Percentiles rank a stretch among this genome's conserved stretches.
These are phyloP conservation scores for Trichophaea hybrida DNA, from an alignment of 2,329 filamentous ascomycete species.

Conservation along the genomic window DNA sequence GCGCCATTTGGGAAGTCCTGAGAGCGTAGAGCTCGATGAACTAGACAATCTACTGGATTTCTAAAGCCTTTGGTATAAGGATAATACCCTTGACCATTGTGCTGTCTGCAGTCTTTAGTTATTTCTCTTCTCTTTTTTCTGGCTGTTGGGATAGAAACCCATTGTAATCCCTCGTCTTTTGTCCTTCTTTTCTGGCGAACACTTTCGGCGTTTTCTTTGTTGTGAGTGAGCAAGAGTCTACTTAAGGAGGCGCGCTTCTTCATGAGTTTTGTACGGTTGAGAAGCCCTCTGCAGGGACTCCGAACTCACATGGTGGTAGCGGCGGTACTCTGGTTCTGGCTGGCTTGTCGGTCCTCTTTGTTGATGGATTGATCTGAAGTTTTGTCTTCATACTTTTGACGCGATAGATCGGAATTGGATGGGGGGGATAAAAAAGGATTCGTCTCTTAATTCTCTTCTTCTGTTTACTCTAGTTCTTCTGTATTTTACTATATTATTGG, in stretches of 20 bases:
- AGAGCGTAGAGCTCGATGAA: conserved; percentile 84
- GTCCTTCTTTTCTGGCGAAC: neutral
- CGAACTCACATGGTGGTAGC: neutral
- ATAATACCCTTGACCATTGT: neutral
- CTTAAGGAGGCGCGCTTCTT: no score
- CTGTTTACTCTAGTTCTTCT: neutral
- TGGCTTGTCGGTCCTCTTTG: neutral
- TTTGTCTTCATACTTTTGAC: neutral
- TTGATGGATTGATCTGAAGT: neutral
- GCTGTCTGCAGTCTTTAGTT: neutral
- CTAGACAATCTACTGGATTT: conserved; percentile 67
- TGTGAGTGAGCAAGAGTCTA: neutral
- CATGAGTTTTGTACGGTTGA: no score
- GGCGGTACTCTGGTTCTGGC: neutral
- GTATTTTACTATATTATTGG: no score
- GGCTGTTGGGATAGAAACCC: neutral
- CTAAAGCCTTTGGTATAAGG: neutral
- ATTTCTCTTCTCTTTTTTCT: neutral
- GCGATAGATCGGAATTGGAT: neutral
- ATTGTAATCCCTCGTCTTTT: neutral
- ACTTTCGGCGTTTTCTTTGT: neutral
- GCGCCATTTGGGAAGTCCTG: conserved; percentile 61
- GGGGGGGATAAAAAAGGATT: neutral
- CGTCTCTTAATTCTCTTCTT: neutral
- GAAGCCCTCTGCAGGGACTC: no score